Evolutionary conservation across 805 yeast species (phyloP), one percentile per base, ranked within the genome.

Genomic region (Candida silvicultrix): DNA sequence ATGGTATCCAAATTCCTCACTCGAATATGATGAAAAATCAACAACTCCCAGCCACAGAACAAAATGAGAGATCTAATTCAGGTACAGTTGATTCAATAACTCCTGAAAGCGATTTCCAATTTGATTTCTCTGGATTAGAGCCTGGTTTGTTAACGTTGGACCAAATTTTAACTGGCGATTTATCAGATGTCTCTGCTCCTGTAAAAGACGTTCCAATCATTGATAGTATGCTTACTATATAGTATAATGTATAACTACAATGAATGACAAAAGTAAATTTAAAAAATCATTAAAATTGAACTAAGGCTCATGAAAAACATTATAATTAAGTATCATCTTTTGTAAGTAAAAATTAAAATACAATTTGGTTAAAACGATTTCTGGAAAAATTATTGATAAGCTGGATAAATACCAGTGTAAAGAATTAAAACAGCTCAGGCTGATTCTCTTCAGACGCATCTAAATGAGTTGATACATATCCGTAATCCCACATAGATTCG

Each of bases 401-500:
- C n/a, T n/a, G n/a, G n/a, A n/a, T n/a, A n/a, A n/a, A n/a, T n/a
- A n/a, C n/a, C 25, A 23, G 25, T 23, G 9, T 5, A 6, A 5
- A 23, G 9, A 23, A 6, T 23, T 23, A 32, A 32, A n/a, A 34
- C 21, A 34, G 18, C 12, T 34, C 37, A 18, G 37, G 35, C 19
- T 25, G 31, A 3, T 11, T 15, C 10, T 19, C 18, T 15, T 39
- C 40, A 14, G 45, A 49, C 12, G 29, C 20, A 11, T 35, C 41
- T 31, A 49, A 41, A 36, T 46, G 48, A 2, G 38, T 18, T 4
- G 46, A 20, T 15, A 56, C 51, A 39, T 41, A 58, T 18, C 55
- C 56, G 29, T 40, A 55, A 32, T 52, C 51, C 60, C 60, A 58
- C 52, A 56, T 51, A 42, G 43, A 18, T 11, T 52, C 57, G 38